phyloP scores from a whole-genome alignment of 2,329 filamentous ascomycete genomes.

The Paecilomyces niveus region DNA sequence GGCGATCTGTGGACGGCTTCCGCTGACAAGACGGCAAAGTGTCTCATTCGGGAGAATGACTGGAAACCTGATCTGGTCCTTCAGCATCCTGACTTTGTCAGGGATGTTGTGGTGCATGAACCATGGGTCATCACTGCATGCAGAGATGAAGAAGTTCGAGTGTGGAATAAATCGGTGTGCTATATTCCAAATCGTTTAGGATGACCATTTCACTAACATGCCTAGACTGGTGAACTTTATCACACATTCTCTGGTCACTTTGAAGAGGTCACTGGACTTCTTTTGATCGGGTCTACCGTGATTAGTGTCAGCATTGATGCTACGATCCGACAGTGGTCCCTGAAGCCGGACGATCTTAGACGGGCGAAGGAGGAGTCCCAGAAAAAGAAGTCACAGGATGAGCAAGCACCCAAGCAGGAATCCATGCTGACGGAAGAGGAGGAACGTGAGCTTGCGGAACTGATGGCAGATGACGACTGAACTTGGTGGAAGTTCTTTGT shows the following conservation, averaged over 20 bases:
- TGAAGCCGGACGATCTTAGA: constrained; percentile 56
- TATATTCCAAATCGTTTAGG: neutral
- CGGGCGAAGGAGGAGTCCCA: constrained; percentile 46
- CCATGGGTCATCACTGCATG: constrained; percentile 82
- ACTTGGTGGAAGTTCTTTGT: neutral
- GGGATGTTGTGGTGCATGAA: constrained; percentile 64
- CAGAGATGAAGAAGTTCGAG: constrained; percentile 80
- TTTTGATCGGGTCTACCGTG: constrained; percentile 53
- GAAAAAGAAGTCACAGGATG: constrained; percentile 37
- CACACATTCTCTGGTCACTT: constrained; percentile 77
- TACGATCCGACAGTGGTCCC: constrained; percentile 76
- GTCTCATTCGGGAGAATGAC: constrained; percentile 59
- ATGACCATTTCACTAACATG: neutral
- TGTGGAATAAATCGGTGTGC: constrained; percentile 65
- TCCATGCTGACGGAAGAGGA: constrained; percentile 73
- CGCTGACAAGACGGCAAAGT: constrained; percentile 81
- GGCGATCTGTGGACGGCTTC: constrained; percentile 88
- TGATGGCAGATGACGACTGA: constrained; percentile 65
- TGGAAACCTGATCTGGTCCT: constrained; percentile 69
- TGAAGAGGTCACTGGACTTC: constrained; percentile 81
- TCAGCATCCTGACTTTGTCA: constrained; percentile 81
- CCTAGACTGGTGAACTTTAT: constrained; percentile 60
- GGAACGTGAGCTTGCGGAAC: constrained; percentile 81
- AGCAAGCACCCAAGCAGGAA: constrained; percentile 41
- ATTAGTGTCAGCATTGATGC: constrained; percentile 86